Base-by-base conservation (phyloP, 1,139 yeast species). In the Saccharomyces hybrid region DNA sequence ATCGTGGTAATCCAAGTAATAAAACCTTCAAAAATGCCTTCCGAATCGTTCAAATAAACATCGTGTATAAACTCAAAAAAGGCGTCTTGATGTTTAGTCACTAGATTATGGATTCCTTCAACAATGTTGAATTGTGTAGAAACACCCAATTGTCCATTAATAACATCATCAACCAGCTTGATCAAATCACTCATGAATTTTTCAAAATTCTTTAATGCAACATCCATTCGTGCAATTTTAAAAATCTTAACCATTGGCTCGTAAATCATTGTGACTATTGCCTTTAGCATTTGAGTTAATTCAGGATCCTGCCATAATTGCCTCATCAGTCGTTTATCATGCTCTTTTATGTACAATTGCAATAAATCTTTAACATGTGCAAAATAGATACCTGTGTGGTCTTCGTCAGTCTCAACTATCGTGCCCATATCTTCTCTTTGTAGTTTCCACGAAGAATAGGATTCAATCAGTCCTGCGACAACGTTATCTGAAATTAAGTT, bases 301-400 rank as follows among this genome's bases (percentile, higher is more conserved):
- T 85, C 88, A 0, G 93, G 90, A 63, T 90, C 96, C 53, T 83
- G 83, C 95, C 96, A 88, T 49, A 91, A 71, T 64, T 84, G 83
- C 61, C 84, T 84, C 75, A 90, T 71, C 49, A 85, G 73, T 54
- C 83, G 81, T 67, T 88, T 89, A 66, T 91, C 98, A 48, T 82
- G 80, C 56, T 81, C 83, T 47, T 95, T 78, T 2, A 88, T 73
- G 60, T 80, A 79, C 23, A 87, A 71, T 59, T 80, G 83, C 71
- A 88, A 80, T 56, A 86, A 76, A 56, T 85, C 86, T 60, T 77
- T 84, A 44, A 83, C 68, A 57, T 78, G 75, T 3, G 80, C 68
- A 59, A 77, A 82, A 47, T 75, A 65, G 46, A 54, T 42, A 20
- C 59, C 64, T 2, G 62, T 59, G 1, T 58, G 66, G 1, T 57